Evolutionary conservation across 805 yeast species (phyloP), one percentile per base, ranked within the genome.

Genomic region (Lipomyces spencermartinsiae): DNA sequence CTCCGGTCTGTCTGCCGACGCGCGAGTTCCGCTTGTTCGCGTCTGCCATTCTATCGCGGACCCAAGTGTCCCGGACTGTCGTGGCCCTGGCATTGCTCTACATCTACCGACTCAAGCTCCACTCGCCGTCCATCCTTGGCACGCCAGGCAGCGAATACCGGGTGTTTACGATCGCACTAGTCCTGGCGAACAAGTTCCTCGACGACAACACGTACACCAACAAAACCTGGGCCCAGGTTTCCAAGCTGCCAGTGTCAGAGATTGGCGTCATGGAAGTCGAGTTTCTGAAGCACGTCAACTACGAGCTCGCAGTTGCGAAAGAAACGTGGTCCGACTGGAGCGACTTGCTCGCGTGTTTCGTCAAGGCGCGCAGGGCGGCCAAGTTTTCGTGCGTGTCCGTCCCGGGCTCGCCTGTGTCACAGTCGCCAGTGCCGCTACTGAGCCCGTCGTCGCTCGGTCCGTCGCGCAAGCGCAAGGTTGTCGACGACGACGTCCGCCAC

Each of bases 141-240:
- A 67, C 71, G n/a, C 75, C 79, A 0, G 75, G 78, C 59, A 75
- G 79, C 49, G 81, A 79, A 68, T 78, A 75, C 66, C 71, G 80
- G 12, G 68, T 68, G 43, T 61, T 92, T 58, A 87, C 89, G 54
- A 82, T 89, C 29, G 85, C 95, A 1, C 83, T 94, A 59, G 86
- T 94, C 56, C 82, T 94, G 69, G 97, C 97, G 58, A 94, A 95
- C 82, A 94, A 94, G 80, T 92, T 92, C 78, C 92, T 93, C 77
- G 98, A 94, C 80, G 99, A 94, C 81, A 93, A 94, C 80, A 94
- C 98, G 34, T 94, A 94, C 78, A 92, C 97, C 68, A 94, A 94
- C 80, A 88, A 88, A 75, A 92, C 97, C 7, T 94, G 99, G 99
- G 86, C 93, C 58, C 92, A 92, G 70, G 98, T 98, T n/a, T 91